phyloP scores from a whole-genome alignment of 441 rosid genomes.

The Theobroma grandiflorum region DNA sequence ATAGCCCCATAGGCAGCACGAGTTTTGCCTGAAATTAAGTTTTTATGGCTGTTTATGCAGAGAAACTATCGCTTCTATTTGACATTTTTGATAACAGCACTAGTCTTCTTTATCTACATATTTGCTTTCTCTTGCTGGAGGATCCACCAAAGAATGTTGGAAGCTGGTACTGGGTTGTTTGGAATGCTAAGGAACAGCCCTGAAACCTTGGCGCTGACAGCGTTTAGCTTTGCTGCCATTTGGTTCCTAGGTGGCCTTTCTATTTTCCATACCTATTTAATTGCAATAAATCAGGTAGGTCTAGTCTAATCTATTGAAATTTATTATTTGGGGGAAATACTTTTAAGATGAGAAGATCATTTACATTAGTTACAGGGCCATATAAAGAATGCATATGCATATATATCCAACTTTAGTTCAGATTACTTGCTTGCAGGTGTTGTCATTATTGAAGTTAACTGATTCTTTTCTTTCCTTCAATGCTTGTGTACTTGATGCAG shows the following conservation, averaged over 20 bases:
- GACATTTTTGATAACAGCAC: slow-evolving; percentile 44
- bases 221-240: slow-evolving; percentile 47
- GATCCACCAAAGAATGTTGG: slow-evolving; percentile 35
- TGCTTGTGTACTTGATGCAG: slow-evolving; percentile 33
- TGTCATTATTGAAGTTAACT: not conserved
- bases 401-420: not conserved
- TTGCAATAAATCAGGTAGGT: slow-evolving; percentile 55
- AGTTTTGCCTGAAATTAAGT: not conserved
- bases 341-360: not conserved
- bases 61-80: slow-evolving; percentile 55
- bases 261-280: slow-evolving; percentile 48
- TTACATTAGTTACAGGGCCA: not conserved
- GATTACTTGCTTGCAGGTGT: not conserved
- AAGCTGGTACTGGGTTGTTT: slow-evolving; percentile 30
- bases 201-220: slow-evolving; percentile 40
- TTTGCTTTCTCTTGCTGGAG: slow-evolving; percentile 50
- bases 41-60: slow-evolving; percentile 39
- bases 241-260: slow-evolving; percentile 53
- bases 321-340: not conserved
- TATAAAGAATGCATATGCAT: not conserved
- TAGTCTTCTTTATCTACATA: slow-evolving; percentile 46
- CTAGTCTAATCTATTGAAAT: not conserved
- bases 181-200: slow-evolving; percentile 38
- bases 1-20: not conserved
- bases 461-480: not conserved